Evolutionary conservation across 768 basidiomycete species (phyloP), one percentile per base, ranked within the genome.

Genomic region (Suillus fuscotomentosus): DNA sequence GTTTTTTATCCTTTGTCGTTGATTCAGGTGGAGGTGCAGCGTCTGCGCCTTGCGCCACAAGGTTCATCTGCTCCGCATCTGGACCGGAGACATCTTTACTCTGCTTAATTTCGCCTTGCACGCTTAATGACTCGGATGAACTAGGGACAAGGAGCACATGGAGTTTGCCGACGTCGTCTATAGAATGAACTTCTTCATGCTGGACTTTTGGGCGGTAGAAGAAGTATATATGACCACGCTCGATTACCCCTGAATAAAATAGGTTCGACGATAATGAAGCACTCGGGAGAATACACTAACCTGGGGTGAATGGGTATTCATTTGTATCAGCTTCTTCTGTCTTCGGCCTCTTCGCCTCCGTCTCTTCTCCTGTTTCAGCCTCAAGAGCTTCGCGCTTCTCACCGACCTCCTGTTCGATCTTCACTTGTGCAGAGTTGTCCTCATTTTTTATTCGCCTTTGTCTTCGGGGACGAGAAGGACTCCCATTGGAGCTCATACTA

Each of bases 221-320:
- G 72, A 88, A 87, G 73, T 88, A 88, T 53, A 89, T 80, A 65
- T 87, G 83, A 10, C 86, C 86, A 17, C 86, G 75, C 68, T 87
- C 84, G 60, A 85, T 85, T 11, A 82, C 82, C 10, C 84, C 85
- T 86, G 57, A 9, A 59, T n/a, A 34, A n/a, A 14, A 36, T 2
- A 50, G 24, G n/a, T 20, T 41, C 39, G 41, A 13, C 47, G 36
- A 39, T 31, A n/a, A 38, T 31, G 31, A 38, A 51, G 24, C n/a
- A 34, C 24, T 11, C 36, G 2, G 11, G 13, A 51, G 8, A 43
- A 6, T 42, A n/a, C 61, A 31, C 48, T n/a, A 15, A 64, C 68
- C 68, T 67, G 60, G 14, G 3, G 51, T 63, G 51, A 66, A 68
- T 11, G 42, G 31, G 54, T 68, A 68, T 45, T 57, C 47, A 5